A percentile compares a stretch with the other conserved stretches of the same genome.
Conservation (phyloP, 768 basidiomycete genomes). For the Amanita thiersii region DNA sequence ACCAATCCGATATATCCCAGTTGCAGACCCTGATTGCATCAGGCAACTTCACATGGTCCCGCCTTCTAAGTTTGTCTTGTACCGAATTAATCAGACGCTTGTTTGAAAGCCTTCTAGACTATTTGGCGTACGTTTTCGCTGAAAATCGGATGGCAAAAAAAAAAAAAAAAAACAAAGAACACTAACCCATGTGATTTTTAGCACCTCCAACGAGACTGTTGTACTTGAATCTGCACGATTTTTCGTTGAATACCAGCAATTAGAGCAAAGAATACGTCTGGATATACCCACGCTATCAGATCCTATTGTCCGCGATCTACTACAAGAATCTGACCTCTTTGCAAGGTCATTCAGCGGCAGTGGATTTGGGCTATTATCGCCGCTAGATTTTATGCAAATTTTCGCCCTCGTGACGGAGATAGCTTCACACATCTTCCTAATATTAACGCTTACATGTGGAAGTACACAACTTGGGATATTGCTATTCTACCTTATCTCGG, state of each 20-base stretch:
- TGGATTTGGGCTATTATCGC: constrained; percentile 73
- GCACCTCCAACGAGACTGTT: constrained; percentile 62
- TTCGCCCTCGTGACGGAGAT: constrained; percentile 67
- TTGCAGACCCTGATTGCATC: constrained; percentile 64
- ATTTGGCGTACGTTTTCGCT: constrained; percentile 56
- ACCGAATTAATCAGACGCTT: constrained; percentile 59
- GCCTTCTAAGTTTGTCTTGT: constrained; percentile 47
- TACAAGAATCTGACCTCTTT: constrained; percentile 84
- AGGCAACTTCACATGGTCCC: constrained; percentile 63
- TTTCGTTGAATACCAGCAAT: constrained; percentile 69
- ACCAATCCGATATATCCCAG: constrained; percentile 25
- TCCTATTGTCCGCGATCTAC: constrained; percentile 62
- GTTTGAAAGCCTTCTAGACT: constrained; percentile 58
- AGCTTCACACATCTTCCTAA: constrained; percentile 59
- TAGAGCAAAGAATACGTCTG: constrained; percentile 67
- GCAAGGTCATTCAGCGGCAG: constrained; percentile 74
- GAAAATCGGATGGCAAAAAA: no score
- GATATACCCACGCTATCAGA: constrained; percentile 76
- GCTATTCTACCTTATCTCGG: constrained; percentile 52
- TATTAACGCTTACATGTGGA: constrained; percentile 54
- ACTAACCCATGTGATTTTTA: constrained; percentile 18
- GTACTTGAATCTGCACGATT: constrained; percentile 70
- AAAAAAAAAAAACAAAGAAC: no score
- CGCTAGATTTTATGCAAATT: constrained; percentile 71
- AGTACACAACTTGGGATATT: constrained; percentile 50